phyloP scores from a whole-genome alignment of 1,284 basidiomycete species.

The Ustanciosporium gigantosporum region DNA sequence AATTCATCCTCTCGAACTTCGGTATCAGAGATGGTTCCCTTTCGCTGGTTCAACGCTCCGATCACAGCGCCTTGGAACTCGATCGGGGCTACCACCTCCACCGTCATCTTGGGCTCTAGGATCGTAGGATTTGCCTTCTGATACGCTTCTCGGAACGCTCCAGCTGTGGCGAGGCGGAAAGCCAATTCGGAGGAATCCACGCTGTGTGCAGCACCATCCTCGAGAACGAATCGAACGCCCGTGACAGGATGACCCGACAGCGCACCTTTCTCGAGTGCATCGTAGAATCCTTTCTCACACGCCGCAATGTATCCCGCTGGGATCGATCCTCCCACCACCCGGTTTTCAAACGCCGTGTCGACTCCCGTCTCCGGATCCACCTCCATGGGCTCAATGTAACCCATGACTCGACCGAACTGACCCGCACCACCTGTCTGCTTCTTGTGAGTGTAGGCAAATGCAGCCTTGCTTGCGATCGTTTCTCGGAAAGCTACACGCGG shows the following conservation, averaged over 20 bases:
- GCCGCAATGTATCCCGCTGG: conserved; percentile 91
- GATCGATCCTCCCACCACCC: conserved; percentile 89
- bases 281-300: conserved; percentile 94
- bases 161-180: conserved; percentile 85
- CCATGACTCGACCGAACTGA: conserved; percentile 91
- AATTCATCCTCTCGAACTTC: conserved; percentile 98
- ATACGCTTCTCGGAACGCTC: conserved; percentile 92
- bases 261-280: conserved; percentile 88
- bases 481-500: conserved; percentile 97
- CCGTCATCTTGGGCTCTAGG: conserved; percentile 96
- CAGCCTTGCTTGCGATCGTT: conserved; percentile 78
- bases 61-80: conserved; percentile 98
- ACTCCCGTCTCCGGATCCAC: conserved; percentile 77
- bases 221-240: conserved; percentile 83
- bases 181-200: conserved; percentile 97
- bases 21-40: conserved; percentile 92
- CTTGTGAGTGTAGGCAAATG: conserved; percentile 94
- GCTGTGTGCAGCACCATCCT: conserved; percentile 90
- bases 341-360: conserved; percentile 84
- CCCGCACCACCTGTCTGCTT: conserved; percentile 98
- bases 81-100: conserved; percentile 91
- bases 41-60: conserved; percentile 87
- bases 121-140: conserved; percentile 77
- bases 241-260: conserved; percentile 87
- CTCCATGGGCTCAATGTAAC: conserved; percentile 86